Base-by-base conservation (phyloP, 305 asterid genomes). In the Rubia tinctorum region DNA sequence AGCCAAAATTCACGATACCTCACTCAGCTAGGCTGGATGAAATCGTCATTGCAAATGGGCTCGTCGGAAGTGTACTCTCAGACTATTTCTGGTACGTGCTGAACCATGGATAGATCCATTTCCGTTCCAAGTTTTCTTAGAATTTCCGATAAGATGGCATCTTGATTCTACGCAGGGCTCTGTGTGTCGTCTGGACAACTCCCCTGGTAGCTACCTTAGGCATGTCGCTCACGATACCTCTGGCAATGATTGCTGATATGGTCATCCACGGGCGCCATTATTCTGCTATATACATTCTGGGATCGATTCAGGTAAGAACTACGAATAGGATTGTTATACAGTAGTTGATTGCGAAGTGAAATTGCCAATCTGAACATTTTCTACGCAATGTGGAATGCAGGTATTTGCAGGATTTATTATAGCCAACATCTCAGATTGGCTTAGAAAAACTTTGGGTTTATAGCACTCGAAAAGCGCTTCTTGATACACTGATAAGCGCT, bases 121-220 rank as follows among this genome's bases (percentile, higher is more conserved):
- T 22, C 34, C 53, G 49, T 39, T 20, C 11, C 42, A 9, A 43
- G 45, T 10, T 71, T 45, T 78, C 25, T 44, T 23, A 7, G 11
- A 47, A n/a, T 66, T 34, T 49, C 25, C 62, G 20, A 42, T 25
- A 44, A 17, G 66, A 22, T 8, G 67, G 43, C 59, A 55, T 67
- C 25, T 63, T 7, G 74, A 78, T 76, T 72, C 9, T 68, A 61
- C 53, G 71, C 73, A 95, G 99, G 99, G 99, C 99, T 65, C 82
- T 95, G 42, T 92, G 96, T 75, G 99, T 95, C 27, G 97, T 95
- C 56, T 95, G 99, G 99, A 95, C 99, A 47, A 95, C 99, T 44
- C 99, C 99, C 14, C 81, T 95, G 12, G 99, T 95, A 56, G 99
- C 99, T 73, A 95, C 99, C 37, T 77, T 95, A 75, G 99, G 98